Base-by-base conservation (phyloP, 805 yeast genomes). In the Yamadazyma phyllophila region DNA sequence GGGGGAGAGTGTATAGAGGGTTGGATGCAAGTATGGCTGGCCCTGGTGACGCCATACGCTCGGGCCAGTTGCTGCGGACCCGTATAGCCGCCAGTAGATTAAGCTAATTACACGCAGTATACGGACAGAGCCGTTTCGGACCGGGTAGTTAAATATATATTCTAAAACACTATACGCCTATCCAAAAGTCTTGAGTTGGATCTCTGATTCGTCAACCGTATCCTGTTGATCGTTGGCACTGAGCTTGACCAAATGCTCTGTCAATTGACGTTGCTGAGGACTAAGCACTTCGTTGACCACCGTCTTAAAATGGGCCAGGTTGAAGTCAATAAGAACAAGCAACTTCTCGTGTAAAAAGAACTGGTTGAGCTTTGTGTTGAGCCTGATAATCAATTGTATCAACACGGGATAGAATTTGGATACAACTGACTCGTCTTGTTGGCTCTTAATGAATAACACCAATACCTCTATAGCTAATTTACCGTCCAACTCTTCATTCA, bases 381-480 rank as follows among this genome's bases (percentile, higher is more conserved):
- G 54, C 36, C 52, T 55, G 20, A 78, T 51, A 48, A 80, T 49
- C 45, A 69, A 50, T 44, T 75, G 70, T 44, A 74, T 43, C 55
- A 68, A 43, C 4, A 76, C 50, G 2, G 69, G 48, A 51, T 59
- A 70, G 27, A 63, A 52, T 2, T 63, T 56, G 2, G 51, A 53
- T n/a, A 61, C 45, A 38, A 66, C 64, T 4, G 59, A 71, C 1
- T 64, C 65, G 0, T 48, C 52, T 2, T 49, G n/a, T 20, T 54
- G 45, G 4, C 49, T 39, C 52, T 71, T 77, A 2, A 73, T 58
- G 47, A 80, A 77, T 12, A 73, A 55, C 5, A 76, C 62, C 38
- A 83, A 56, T 17, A 81, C 66, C 48, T 82, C 87, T 41, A 81
- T 61, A 65, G 76, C 56, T 2, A 61, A 36, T 36, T 59, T 56